Evolutionary conservation across 116 monocot genomes (phyloP), one percentile per base, ranked within the genome.

Genomic region (Trichopus zeylanicus): DNA sequence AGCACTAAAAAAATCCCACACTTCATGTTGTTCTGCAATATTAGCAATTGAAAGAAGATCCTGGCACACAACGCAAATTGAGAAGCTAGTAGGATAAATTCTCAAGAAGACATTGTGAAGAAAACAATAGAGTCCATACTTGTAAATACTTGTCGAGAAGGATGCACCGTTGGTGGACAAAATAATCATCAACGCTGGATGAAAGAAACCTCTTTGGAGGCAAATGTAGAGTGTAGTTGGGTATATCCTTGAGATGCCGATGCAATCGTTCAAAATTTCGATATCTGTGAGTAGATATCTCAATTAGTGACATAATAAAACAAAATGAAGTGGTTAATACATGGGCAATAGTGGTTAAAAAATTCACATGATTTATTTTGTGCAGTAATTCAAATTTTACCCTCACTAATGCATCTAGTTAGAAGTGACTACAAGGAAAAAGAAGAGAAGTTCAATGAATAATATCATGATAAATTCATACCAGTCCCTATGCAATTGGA

Each of bases 181-280:
- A 84, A 69, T 78, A 78, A 75, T 98, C 87, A 82, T 98, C 97
- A 68, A 91, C 81, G 56, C 87, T 98, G 57, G 97, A 98, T 37
- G 97, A 91, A 53, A 98, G 80, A 68, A 91, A 91, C 46, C 91
- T 84, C 75, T 98, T 98, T 48, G 97, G 97, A 33, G 97, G 97
- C 66, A 98, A 82, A 49, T 91, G 87, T 53, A 98, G 67, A 29
- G 79, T 64, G 59, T 98, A 98, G 66, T 98, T 98, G 51, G 82
- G 97, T 78, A 98, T 98, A 60, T 91, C 91, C 65, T 91, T 98
- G 13, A 98, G 82, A 48, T 87, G 75, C 7, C 97, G 81, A 57
- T 98, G 97, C 58, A 98, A 65, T 30, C 91, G 83, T 68, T 98
- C 97, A 75, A 98, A 98, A 74, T 98, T 98, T n/a, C 97, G 71